Evolutionary conservation across 805 yeast genomes (phyloP).

Genomic region (Zygosaccharomyces gambellarensis): DNA sequence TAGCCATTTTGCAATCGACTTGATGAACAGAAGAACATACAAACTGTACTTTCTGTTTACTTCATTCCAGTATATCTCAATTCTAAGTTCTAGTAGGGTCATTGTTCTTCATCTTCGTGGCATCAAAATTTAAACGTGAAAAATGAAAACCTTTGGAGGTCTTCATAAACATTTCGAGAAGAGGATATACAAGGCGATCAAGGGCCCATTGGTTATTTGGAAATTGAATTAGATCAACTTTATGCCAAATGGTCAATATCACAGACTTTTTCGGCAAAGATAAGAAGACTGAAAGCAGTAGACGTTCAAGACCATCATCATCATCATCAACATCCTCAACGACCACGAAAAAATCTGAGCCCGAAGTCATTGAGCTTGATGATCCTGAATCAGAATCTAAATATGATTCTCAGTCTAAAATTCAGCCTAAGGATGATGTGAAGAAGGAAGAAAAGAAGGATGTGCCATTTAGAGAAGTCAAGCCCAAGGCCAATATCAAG

Average conservation of each 20-base stretch:
- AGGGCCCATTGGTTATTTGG: not conserved
- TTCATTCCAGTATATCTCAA: not conserved
- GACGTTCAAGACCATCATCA: slow-evolving; percentile 1
- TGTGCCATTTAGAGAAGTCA: slow-evolving; percentile 3
- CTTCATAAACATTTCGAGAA: not conserved
- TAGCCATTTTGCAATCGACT: slow-evolving; percentile 10
- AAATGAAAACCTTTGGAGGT: not conserved
- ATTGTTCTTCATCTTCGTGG: not conserved
- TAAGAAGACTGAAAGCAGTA: slow-evolving; percentile 7
- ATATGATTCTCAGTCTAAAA: too few relatives aligned
- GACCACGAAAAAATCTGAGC: slow-evolving; percentile 9
- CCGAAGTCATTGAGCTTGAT: slow-evolving; percentile 29
- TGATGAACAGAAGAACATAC: not conserved
- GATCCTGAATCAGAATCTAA: slow-evolving; percentile 23
- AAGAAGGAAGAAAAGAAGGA: slow-evolving; percentile 7
- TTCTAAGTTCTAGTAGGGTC: not conserved
- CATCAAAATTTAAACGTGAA: slow-evolving; percentile 1
- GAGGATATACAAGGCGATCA: not conserved
- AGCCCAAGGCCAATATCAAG: not conserved
- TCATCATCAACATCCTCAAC: not conserved
- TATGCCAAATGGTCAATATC: slow-evolving; percentile 36
- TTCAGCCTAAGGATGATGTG: not conserved
- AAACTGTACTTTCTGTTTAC: not conserved
- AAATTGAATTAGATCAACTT: not conserved
- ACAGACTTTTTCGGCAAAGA: slow-evolving; percentile 37